Evolutionary conservation across 768 basidiomycete genomes (phyloP).

Genomic region (Dioszegia hungarica): DNA sequence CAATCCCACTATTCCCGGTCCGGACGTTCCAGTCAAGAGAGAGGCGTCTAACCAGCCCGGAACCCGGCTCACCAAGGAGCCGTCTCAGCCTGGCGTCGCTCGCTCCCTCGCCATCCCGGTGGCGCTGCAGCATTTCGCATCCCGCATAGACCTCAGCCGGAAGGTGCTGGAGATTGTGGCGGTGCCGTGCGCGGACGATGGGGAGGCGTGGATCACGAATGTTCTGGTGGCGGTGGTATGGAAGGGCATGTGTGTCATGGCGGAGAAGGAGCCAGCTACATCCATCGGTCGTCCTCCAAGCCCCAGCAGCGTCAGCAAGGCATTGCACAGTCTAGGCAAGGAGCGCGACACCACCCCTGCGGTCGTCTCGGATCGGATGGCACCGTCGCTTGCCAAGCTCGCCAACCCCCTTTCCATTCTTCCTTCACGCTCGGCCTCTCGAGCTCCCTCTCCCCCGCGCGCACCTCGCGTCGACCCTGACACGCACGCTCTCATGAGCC

Average conservation of each 20-base stretch:
- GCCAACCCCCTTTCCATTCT: constrained; percentile 37
- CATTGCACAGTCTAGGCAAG: constrained; percentile 35
- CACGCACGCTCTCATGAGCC: constrained; percentile 40
- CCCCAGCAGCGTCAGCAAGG: constrained; percentile 37
- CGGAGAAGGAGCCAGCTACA: constrained; percentile 28
- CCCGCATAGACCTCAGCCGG: constrained; percentile 39
- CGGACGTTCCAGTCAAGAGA: constrained; percentile 20
- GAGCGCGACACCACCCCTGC: constrained; percentile 23
- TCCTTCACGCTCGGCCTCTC: constrained; percentile 44
- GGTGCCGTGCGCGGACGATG: constrained; percentile 43
- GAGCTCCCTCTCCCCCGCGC: constrained; percentile 45
- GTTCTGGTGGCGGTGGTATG: constrained; percentile 47
- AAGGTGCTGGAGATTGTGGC: constrained; percentile 45
- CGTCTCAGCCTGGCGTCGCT: constrained; percentile 22
- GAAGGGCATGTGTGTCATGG: constrained; percentile 44
- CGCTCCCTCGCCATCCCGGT: constrained; percentile 35
- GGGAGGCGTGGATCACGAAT: constrained; percentile 48
- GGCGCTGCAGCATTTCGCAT: constrained; percentile 45
- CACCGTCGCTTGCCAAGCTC: constrained; percentile 35
- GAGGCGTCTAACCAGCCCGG: constrained; percentile 20
- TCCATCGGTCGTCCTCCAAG: constrained; percentile 33
- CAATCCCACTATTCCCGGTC: constrained; percentile 16
- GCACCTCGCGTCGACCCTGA: constrained; percentile 19
- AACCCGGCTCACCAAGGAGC: constrained; percentile 32
- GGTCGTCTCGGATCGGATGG: constrained; percentile 19